Base-by-base conservation (phyloP, 2,329 filamentous ascomycete species). In the Cladosporium velox region DNA sequence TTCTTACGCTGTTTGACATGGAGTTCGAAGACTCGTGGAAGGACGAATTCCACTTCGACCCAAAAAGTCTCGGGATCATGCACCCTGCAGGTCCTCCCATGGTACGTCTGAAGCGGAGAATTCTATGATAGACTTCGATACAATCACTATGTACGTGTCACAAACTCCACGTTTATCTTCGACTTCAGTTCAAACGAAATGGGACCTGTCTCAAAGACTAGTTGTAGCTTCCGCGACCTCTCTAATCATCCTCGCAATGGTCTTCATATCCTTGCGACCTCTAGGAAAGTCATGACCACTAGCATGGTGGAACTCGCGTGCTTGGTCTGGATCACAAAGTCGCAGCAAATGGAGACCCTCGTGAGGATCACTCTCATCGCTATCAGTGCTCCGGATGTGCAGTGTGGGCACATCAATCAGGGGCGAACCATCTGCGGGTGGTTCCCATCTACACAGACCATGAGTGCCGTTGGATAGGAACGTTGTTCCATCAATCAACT, bases 241-340 rank as follows among this genome's bases (percentile, higher is more conserved):
- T 26, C 66, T 59, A 30, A 68, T 68, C 38, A 57, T 38, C 34
- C 51, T 24, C 24, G 64, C 64, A 51, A 68, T 68, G 21, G 64
- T 21, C 52, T 68, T 68, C 65, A 68, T 68, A 35, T 66, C 58
- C 24, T 51, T 65, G 49, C 61, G 61, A 7, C 65, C 65, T 24
- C 65, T 44, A 7, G 67, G 67, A 41, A 68, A 68, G 47, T 68
- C 67, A 67, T 68, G 67, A 7, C 65, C 65, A 41, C 59, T 62
- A 15, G 30, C 62, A 59, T 68, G 65, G 32, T 68, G 67, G 11
- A 65, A 61, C 26, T 68, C 67, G 14, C 58, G 55, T 44, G 62
- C 65, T n/a, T 60, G 41, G 18, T 35, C 26, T 21, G 21, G 15
- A 64, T 68, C 65, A 47, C 67, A 68, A n/a, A 68, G 51, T 12